Evolutionary conservation across 2,329 filamentous ascomycete genomes (phyloP).

Genomic region (Colletotrichum sublineola): DNA sequence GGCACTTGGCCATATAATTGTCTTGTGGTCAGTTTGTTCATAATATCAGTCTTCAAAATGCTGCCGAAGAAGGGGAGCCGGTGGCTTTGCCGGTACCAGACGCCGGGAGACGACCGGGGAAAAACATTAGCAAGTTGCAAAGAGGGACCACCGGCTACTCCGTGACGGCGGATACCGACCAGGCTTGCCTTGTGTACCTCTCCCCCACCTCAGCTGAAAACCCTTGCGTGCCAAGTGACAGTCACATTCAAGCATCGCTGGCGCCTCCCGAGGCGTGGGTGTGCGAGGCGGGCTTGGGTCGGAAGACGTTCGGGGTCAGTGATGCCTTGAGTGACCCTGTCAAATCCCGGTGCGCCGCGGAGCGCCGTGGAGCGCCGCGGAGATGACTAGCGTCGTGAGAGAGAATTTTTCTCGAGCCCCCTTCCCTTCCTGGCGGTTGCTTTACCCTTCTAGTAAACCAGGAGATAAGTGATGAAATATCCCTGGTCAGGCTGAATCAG

Average conservation of each 20-base stretch:
- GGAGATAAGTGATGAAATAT: constrained; percentile 23
- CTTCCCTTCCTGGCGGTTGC: background rate
- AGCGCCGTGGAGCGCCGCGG: background rate
- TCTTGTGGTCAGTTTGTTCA: background rate
- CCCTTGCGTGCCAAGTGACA: constrained; percentile 6
- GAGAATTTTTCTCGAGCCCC: background rate
- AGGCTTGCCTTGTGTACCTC: constrained; percentile 17
- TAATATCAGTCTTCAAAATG: background rate
- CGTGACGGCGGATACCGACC: constrained; percentile 28
- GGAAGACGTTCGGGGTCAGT: constrained; percentile 28
- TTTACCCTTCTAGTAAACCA: constrained; percentile 9
- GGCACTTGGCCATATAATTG: background rate
- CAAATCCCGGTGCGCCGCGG: constrained; percentile 3
- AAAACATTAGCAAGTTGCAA: constrained; percentile 9
- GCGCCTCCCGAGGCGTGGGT: constrained; percentile 3
- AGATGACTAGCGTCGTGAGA: constrained; percentile 23
- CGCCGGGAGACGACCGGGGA: constrained; percentile 29
- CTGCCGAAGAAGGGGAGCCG: background rate
- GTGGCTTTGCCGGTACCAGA: constrained; percentile 11
- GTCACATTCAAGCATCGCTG: constrained; percentile 11
- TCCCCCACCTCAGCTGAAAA: constrained; percentile 15
- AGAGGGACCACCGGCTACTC: constrained; percentile 31
- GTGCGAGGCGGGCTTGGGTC: constrained; percentile 19
- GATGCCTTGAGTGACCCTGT: constrained; percentile 11
- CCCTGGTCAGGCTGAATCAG: background rate